phyloP scores from a whole-genome alignment of 2,329 filamentous ascomycete genomes.

The Diplodia sapinea region DNA sequence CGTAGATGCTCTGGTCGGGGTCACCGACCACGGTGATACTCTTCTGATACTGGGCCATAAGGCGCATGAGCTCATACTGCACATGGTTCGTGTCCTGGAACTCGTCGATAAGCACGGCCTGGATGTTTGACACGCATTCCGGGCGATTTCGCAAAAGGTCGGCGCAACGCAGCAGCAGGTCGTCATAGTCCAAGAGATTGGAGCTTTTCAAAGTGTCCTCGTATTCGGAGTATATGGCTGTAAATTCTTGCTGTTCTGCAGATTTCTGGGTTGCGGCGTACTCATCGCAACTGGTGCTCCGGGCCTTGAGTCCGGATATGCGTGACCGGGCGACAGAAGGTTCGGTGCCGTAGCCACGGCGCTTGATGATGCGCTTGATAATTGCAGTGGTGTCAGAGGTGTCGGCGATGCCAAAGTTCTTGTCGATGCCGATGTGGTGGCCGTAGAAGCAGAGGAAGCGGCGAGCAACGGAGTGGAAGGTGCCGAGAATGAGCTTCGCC shows the following conservation, averaged over 20 bases:
- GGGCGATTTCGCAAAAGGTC: constrained; percentile 77
- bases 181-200: constrained; percentile 92
- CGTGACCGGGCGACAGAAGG: constrained; percentile 72
- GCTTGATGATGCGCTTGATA: constrained; percentile 80
- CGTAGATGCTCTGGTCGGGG: constrained; percentile 97
- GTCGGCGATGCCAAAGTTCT: constrained; percentile 91
- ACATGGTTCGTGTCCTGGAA: constrained; percentile 97
- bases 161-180: constrained; percentile 82
- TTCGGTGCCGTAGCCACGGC: constrained; percentile 71
- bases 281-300: constrained; percentile 57
- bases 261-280: constrained; percentile 50
- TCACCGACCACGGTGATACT: constrained; percentile 96
- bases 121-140: constrained; percentile 83
- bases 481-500: constrained; percentile 81
- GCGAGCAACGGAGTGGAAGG: constrained; percentile 91
- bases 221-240: constrained; percentile 74
- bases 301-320: constrained; percentile 71
- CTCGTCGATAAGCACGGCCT: constrained; percentile 92
- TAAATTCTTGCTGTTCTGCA: constrained; percentile 68
- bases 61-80: constrained; percentile 91
- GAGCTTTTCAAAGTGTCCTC: constrained; percentile 74
- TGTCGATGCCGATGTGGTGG: constrained; percentile 77
- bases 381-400: constrained; percentile 79
- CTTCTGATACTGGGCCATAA: constrained; percentile 74
- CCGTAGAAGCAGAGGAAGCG: constrained; percentile 86